A percentile compares a stretch with the other conserved stretches of the same genome.
These are phyloP conservation scores for Iris pallida DNA, from an alignment of 116 monocot genomes.

Conservation along the genomic window DNA sequence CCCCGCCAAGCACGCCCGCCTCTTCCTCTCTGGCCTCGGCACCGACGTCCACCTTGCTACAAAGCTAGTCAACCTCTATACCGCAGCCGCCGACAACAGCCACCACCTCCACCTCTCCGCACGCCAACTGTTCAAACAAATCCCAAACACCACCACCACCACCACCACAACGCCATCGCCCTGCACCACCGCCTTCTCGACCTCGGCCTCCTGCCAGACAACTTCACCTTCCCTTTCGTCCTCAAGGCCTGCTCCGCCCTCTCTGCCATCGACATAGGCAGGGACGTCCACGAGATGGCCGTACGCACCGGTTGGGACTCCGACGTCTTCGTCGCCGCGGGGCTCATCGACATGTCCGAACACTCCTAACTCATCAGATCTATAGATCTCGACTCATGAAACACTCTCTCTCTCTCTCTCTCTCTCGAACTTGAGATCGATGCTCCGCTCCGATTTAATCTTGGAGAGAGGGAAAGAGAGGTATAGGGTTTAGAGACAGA, in stretches of 20 bases:
- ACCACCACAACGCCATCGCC: slow-evolving; percentile 9
- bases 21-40: slow-evolving; percentile 8
- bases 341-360: slow-evolving; percentile 30
- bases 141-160: slow-evolving; percentile 23
- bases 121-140: slow-evolving; percentile 30
- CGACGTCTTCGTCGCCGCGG: slow-evolving; percentile 30
- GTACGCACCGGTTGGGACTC: slow-evolving; percentile 15
- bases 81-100: slow-evolving; percentile 1
- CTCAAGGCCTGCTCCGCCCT: slow-evolving; percentile 29
- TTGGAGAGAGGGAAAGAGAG: slow-evolving; percentile 20
- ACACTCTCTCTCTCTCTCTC: too few relatives aligned
- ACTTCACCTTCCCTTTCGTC: slow-evolving; percentile 28
- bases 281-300: slow-evolving; percentile 13
- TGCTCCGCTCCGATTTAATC: too few relatives aligned
- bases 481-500: slow-evolving; percentile 14
- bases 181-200: slow-evolving; percentile 18
- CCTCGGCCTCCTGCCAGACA: slow-evolving; percentile 20
- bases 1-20: slow-evolving; percentile 8
- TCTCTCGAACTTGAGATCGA: slow-evolving; percentile 30
- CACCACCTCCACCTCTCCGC: slow-evolving; percentile 19
- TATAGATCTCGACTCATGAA: too few relatives aligned
- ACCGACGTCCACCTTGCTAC: slow-evolving; percentile 12
- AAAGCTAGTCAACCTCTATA: slow-evolving; percentile 10
- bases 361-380: too few relatives aligned
- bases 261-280: slow-evolving; percentile 14